These are phyloP conservation scores for Gaeumannomyces tritici DNA, from an alignment of 2,329 filamentous ascomycete genomes.

Conservation along the genomic window DNA sequence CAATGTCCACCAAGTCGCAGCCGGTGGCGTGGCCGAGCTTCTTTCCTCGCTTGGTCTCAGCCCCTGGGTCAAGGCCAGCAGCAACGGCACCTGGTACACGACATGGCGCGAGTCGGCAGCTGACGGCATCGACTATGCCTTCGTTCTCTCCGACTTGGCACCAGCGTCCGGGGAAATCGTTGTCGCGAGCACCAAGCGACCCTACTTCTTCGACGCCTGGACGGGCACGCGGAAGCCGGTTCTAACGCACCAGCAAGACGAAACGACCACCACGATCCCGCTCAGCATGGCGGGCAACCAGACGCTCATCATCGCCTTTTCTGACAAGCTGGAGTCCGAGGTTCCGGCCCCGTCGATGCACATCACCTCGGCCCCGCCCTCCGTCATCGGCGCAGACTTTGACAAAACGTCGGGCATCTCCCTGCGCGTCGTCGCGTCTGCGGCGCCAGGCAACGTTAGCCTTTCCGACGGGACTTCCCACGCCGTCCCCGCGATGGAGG, in stretches of 20 bases:
- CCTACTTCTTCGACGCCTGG: slow-evolving; percentile 26
- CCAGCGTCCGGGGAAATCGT: background rate
- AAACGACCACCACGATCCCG: slow-evolving; percentile 17
- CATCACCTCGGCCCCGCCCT: background rate
- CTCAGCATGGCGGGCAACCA: slow-evolving; percentile 27
- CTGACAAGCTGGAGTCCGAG: background rate
- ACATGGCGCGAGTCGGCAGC: slow-evolving; percentile 21
- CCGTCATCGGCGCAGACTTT: too few relatives aligned
- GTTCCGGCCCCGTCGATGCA: too few relatives aligned
- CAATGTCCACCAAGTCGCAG: slow-evolving; percentile 24
- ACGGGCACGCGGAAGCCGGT: slow-evolving; percentile 24
- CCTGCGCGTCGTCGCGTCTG: background rate
- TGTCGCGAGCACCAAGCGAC: background rate
- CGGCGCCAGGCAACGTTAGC: background rate
- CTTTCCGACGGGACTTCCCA: slow-evolving; percentile 1
- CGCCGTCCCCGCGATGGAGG: background rate
- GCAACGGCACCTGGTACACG: slow-evolving; percentile 23
- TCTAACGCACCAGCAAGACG: slow-evolving; percentile 7
- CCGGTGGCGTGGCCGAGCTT: slow-evolving; percentile 18
- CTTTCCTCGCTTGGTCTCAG: slow-evolving; percentile 19
- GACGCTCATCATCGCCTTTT: slow-evolving; percentile 21
- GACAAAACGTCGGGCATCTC: too few relatives aligned
- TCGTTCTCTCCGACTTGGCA: slow-evolving; percentile 22
- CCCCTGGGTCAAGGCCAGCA: slow-evolving; percentile 17
- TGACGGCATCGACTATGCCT: slow-evolving; percentile 23